phyloP scores from a whole-genome alignment of 2,329 filamentous ascomycete species.

The Thelonectria rubi region DNA sequence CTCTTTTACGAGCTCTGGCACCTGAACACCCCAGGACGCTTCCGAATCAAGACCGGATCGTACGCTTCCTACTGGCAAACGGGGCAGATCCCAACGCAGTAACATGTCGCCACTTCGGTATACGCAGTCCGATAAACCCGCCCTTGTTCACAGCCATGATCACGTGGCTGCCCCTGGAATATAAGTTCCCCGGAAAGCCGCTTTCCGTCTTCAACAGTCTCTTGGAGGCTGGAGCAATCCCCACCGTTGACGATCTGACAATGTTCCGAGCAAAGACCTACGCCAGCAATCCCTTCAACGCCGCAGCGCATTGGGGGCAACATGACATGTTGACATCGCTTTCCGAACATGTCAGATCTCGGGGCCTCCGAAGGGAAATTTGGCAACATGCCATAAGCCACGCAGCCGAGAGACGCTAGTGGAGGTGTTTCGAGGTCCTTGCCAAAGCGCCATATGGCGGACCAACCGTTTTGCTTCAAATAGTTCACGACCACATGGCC shows the following conservation, averaged over 20 bases:
- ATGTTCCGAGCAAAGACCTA: neutral
- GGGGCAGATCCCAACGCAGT: slow-evolving; percentile 1
- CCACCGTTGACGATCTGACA: neutral
- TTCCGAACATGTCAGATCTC: no score
- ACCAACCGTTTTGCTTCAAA: neutral
- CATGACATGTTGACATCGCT: neutral
- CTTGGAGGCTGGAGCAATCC: neutral
- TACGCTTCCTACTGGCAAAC: slow-evolving; percentile 6
- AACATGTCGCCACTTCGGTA: neutral
- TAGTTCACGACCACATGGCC: neutral
- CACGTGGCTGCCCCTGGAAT: neutral
- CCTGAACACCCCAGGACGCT: neutral
- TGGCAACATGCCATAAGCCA: slow-evolving; percentile 3
- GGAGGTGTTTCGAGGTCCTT: neutral
- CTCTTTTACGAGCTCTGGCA: neutral
- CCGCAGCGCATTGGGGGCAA: neutral
- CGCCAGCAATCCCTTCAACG: neutral
- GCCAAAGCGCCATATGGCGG: neutral
- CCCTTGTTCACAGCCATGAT: neutral
- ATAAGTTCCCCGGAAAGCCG: neutral
- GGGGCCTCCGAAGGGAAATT: neutral
- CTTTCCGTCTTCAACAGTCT: neutral
- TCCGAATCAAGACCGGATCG: neutral
- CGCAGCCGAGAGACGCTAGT: neutral
- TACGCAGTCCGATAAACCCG: neutral